Conservation (phyloP, 257 asterid genomes). For the Rauvolfia tetraphylla region DNA sequence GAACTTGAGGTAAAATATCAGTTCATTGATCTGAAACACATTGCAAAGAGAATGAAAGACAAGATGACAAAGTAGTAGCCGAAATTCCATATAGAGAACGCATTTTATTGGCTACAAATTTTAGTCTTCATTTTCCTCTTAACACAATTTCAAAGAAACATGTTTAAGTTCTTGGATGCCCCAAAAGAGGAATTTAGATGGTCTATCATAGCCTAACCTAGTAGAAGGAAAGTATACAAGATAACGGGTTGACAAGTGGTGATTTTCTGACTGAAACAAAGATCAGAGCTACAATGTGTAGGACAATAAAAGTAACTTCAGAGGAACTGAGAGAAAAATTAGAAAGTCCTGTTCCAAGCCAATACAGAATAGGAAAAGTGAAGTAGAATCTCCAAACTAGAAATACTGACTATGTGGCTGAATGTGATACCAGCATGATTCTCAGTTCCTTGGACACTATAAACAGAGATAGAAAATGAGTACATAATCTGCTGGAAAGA, state of each 20-base stretch:
- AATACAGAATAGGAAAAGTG: not conserved
- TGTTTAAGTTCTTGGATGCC: not conserved
- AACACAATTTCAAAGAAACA: not conserved
- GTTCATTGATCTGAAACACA: not conserved
- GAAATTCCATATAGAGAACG: not conserved
- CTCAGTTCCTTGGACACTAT: not conserved
- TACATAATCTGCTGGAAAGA: not conserved
- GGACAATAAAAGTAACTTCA: not conserved
- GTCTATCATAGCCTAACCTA: no score
- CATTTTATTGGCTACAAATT: not conserved
- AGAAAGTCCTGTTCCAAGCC: no score
- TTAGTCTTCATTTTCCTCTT: not conserved
- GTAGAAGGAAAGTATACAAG: not conserved
- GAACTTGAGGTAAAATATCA: not conserved
- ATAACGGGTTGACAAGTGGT: not conserved
- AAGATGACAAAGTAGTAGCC: not conserved
- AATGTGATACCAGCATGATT: not conserved
- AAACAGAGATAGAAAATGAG: not conserved
- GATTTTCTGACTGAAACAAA: not conserved
- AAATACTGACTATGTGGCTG: not conserved
- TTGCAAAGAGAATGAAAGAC: not conserved
- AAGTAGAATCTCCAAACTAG: not conserved
- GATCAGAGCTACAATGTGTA: no score
- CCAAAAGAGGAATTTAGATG: not conserved
- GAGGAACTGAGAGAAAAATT: not conserved